Evolutionary conservation across 371 early-diverging fungal species (phyloP).

Genomic region (Chytridium lagenaria): DNA sequence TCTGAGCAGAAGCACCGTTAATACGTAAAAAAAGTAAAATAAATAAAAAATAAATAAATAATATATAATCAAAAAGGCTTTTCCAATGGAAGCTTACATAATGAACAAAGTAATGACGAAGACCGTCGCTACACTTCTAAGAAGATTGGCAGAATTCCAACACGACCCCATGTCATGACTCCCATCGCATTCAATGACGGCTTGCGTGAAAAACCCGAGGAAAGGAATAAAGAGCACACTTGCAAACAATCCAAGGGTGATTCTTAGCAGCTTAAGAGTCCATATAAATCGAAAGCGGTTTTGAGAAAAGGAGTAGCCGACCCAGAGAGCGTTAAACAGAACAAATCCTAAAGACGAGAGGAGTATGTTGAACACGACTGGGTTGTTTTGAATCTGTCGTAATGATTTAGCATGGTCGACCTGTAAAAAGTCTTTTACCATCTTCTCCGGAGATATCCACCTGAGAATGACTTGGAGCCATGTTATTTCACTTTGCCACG

Average conservation of each 20-base stretch:
- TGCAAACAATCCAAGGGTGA: constrained; percentile 40
- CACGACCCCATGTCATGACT: constrained; percentile 18
- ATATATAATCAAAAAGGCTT: neutral
- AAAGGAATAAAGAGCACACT: constrained; percentile 45
- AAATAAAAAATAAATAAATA: neutral
- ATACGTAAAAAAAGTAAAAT: neutral
- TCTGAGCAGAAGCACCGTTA: constrained; percentile 2
- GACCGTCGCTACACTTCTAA: constrained; percentile 28
- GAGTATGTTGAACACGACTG: constrained; percentile 28
- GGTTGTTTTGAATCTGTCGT: constrained; percentile 29
- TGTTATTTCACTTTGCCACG: constrained; percentile 40
- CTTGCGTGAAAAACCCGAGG: constrained; percentile 34
- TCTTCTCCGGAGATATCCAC: constrained; percentile 37
- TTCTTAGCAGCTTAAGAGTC: constrained; percentile 49
- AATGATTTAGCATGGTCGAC: neutral
- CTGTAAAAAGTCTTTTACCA: constrained; percentile 21
- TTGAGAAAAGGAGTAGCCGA: constrained; percentile 47
- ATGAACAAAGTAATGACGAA: constrained; percentile 39
- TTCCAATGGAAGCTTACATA: constrained; percentile 17
- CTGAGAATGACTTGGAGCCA: constrained; percentile 37
- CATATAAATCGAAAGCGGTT: constrained; percentile 51
- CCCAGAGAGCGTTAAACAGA: constrained; percentile 41
- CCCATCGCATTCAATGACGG: constrained; percentile 9
- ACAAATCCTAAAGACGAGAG: constrained; percentile 28
- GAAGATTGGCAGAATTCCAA: constrained; percentile 30